phyloP scores from a whole-genome alignment of 306 rosid species.

The Cotoneaster glaucophyllus region DNA sequence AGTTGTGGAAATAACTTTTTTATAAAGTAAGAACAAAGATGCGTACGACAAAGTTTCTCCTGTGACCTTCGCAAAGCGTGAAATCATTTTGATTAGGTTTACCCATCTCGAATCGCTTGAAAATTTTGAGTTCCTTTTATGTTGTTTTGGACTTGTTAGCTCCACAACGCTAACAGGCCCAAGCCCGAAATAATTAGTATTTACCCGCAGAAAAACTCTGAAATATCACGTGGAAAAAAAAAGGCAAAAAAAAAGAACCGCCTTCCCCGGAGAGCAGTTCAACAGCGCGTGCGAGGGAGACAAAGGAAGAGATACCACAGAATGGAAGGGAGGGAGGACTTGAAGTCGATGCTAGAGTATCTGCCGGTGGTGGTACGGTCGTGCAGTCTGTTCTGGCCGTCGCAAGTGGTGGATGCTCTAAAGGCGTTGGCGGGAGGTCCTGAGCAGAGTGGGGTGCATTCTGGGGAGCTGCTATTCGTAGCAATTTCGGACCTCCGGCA shows the following conservation, averaged over 20 bases:
- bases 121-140: too few relatives aligned
- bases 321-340: slow-evolving; percentile 67
- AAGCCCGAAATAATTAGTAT: too few relatives aligned
- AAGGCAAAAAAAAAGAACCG: not conserved
- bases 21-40: too few relatives aligned
- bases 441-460: slow-evolving; percentile 39
- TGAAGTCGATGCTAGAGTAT: slow-evolving; percentile 54
- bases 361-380: slow-evolving; percentile 51
- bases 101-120: too few relatives aligned
- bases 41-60: too few relatives aligned
- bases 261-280: not conserved
- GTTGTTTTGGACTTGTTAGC: too few relatives aligned
- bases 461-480: slow-evolving; percentile 43
- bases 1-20: too few relatives aligned
- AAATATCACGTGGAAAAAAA: not conserved
- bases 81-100: too few relatives aligned
- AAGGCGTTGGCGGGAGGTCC: slow-evolving; percentile 46
- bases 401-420: slow-evolving; percentile 55
- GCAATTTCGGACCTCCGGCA: slow-evolving; percentile 51
- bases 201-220: too few relatives aligned
- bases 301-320: not conserved
- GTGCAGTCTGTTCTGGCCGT: slow-evolving; percentile 64
- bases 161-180: too few relatives aligned
- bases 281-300: not conserved
- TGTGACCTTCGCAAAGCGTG: too few relatives aligned